A percentile compares a stretch with the other conserved stretches of the same genome.
These are phyloP conservation scores for Chlorella sp. DNA, from an alignment of 139 green algal species.

Conservation along the genomic window DNA sequence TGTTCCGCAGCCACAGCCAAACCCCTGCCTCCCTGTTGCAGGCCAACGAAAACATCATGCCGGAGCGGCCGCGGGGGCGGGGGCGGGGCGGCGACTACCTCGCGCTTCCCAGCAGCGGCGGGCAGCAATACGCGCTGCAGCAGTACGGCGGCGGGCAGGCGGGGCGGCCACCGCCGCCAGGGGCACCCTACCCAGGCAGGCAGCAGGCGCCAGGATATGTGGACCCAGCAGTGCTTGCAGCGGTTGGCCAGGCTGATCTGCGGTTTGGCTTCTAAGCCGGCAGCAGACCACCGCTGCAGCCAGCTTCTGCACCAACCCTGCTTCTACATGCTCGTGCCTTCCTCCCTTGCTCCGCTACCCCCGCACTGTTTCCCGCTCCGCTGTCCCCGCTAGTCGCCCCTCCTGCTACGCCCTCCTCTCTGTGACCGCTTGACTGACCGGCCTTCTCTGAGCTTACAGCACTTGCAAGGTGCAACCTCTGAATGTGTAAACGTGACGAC, in stretches of 20 bases:
- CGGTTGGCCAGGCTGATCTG: conserved; percentile 48
- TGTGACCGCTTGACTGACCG: neutral
- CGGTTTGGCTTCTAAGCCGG: conserved; percentile 39
- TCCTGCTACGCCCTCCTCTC: neutral
- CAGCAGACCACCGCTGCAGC: too few relatives aligned
- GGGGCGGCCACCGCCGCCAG: neutral
- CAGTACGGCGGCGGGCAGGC: conserved; percentile 10
- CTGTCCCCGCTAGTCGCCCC: neutral
- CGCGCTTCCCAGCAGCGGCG: neutral
- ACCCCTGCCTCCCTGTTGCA: too few relatives aligned
- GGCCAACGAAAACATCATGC: conserved; percentile 66
- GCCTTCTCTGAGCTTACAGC: neutral
- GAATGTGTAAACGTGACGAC: too few relatives aligned
- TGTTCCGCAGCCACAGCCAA: too few relatives aligned
- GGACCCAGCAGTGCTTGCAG: conserved; percentile 30
- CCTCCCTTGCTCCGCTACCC: neutral
- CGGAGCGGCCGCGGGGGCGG: neutral
- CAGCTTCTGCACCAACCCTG: neutral
- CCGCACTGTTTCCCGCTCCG: neutral
- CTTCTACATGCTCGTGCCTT: too few relatives aligned
- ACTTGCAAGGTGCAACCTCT: neutral
- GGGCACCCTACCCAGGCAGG: neutral
- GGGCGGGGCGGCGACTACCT: neutral
- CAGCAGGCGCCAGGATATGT: conserved; percentile 9
- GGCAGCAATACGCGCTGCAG: neutral